A percentile compares a stretch with the other conserved stretches of the same genome.
phyloP scores from a whole-genome alignment of 495 filamentous ascomycete species.

The Cercophora samala region DNA sequence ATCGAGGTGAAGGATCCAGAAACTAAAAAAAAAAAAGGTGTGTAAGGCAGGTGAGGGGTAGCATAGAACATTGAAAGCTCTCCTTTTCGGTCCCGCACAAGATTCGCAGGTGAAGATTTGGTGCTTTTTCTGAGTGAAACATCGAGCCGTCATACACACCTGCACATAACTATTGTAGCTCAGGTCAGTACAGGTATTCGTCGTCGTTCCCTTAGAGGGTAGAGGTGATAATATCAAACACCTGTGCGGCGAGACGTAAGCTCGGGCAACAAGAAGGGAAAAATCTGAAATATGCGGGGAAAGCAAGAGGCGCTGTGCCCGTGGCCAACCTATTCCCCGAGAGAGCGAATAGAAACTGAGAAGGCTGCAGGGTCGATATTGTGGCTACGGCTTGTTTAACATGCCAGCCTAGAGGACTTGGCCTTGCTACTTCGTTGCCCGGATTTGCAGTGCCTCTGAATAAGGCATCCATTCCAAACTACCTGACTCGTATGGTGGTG shows the following conservation, averaged over 20 bases:
- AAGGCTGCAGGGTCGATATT: background rate
- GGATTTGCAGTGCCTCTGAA: background rate
- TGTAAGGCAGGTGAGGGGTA: background rate
- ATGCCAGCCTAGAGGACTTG: background rate
- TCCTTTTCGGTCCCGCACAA: background rate
- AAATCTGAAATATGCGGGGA: background rate
- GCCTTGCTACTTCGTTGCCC: background rate
- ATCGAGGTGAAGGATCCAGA: background rate
- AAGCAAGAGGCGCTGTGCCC: background rate
- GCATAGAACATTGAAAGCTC: background rate
- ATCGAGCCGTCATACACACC: background rate
- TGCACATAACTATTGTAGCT: background rate
- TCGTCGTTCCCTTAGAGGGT: background rate
- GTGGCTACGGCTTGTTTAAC: background rate
- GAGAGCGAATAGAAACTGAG: background rate
- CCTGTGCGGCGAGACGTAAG: background rate
- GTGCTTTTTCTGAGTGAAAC: background rate
- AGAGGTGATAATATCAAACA: background rate
- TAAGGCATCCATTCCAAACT: background rate
- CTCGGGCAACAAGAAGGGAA: background rate
- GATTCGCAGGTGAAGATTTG: background rate
- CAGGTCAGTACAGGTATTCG: background rate
- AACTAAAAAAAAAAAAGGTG: background rate
- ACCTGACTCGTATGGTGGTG: background rate
- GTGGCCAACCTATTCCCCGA: background rate